These are phyloP conservation scores for Chloris gayana DNA, from an alignment of 176 grass and related monocot genomes.

Conservation along the genomic window DNA sequence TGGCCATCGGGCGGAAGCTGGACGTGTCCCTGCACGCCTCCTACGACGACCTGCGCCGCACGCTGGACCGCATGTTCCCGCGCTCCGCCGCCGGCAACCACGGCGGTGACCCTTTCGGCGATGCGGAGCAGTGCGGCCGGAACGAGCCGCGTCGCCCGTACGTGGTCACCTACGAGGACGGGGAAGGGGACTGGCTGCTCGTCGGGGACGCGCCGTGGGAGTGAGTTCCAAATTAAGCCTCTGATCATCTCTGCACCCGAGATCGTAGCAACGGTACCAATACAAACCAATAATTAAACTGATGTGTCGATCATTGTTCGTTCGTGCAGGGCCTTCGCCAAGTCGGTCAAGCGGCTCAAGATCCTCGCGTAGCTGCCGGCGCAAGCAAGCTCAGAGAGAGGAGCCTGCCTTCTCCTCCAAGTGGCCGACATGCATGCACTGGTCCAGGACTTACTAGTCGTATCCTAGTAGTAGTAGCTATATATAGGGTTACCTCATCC, in stretches of 20 bases:
- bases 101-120: neutral
- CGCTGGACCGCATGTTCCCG: slow-evolving; percentile 66
- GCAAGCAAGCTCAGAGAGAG: too few species aligned
- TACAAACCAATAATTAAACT: too few species aligned
- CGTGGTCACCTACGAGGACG: slow-evolving; percentile 67
- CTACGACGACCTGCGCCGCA: slow-evolving; percentile 58
- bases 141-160: slow-evolving; percentile 8
- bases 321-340: slow-evolving; percentile 50
- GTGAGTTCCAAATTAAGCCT: slow-evolving; percentile 37
- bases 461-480: too few species aligned
- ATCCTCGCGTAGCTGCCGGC: slow-evolving; percentile 51
- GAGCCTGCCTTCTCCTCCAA: too few species aligned
- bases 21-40: slow-evolving; percentile 64
- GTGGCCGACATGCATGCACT: neutral
- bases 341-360: slow-evolving; percentile 72
- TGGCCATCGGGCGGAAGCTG: slow-evolving; percentile 78
- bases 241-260: too few species aligned
- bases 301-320: neutral
- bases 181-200: slow-evolving; percentile 78
- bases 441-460: neutral
- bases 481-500: neutral
- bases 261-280: too few species aligned
- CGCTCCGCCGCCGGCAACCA: neutral
- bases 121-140: too few species aligned
- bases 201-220: slow-evolving; percentile 82